Base-by-base conservation (phyloP, 148 eudicot species). In the Agrostemma githago region DNA sequence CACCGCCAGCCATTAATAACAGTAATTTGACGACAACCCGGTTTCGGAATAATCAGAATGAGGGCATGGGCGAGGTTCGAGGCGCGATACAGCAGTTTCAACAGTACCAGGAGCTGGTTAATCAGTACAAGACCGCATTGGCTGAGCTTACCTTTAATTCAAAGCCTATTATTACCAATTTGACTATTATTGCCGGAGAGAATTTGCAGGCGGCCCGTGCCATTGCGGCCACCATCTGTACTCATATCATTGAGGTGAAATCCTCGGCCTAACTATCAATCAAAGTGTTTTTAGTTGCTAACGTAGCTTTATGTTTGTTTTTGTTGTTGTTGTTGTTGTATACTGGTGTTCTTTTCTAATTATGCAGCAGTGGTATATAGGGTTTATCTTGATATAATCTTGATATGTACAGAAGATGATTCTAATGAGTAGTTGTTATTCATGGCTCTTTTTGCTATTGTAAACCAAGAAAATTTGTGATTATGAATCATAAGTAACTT, bases 121-220 rank as follows among this genome's bases (percentile, higher is more conserved):
- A 34, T 79, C 97, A 90, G 88, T 96, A 96, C 70, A 88, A 84
- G 86, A 79, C 85, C 8, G 99, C 99, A 0, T 79, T 96, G 5
- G 84, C 92, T 39, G 99, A 96, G 82, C 86, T 96, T 61, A 96
- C 96, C 8, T 88, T 92, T 64, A 96, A 96, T 75, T 96, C 99
- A n/a, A 96, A 96, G 82, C 99, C 99, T 0, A 96, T 96, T 41
- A 96, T 96, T 66, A 96, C 97, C 2, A 96, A 92, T 71, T 83
- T 96, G 82, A 89, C 99, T 17, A 96, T 96, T 20, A 96, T 96
- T 12, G 99, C 99, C 0, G 97, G 99, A 2, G 97, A 92, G 83
- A 90, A 84, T 81, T 58, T 83, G 82, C 96, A 84, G 53, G 99
- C 94, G 14, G 99, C 99, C 4, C 90, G 88, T 83, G 89, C 94